A percentile compares a stretch with the other conserved stretches of the same genome.
Evolutionary conservation across 2,329 filamentous ascomycete species (phyloP).

Genomic region (Aspergillus thermomutatus): DNA sequence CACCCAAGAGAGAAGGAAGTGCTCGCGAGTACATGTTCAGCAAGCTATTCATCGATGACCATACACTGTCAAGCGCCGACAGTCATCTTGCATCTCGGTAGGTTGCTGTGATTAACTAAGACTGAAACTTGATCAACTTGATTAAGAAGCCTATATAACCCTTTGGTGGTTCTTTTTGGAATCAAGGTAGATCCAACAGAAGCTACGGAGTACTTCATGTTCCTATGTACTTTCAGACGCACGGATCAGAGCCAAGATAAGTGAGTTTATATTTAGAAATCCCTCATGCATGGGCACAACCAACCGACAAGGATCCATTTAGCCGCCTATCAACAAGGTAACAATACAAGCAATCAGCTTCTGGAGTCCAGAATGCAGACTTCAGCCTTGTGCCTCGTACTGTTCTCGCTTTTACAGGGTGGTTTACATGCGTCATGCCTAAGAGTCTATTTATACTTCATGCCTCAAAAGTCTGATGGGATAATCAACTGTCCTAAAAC

Average conservation of each 20-base stretch:
- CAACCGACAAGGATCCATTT: background rate
- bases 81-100: background rate
- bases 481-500: background rate
- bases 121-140: background rate
- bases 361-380: background rate
- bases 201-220: background rate
- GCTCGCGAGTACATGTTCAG: background rate
- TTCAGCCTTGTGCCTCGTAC: background rate
- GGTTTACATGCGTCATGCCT: background rate
- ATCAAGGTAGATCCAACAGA: background rate
- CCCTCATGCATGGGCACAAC: background rate
- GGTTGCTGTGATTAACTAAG: background rate
- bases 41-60: background rate
- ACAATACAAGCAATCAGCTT: background rate
- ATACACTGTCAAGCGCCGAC: conserved; percentile 2
- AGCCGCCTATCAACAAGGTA: background rate
- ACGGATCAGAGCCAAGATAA: background rate
- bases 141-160: background rate
- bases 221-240: background rate
- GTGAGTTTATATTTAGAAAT: background rate
- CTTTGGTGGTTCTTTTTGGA: background rate
- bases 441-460: background rate
- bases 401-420: background rate
- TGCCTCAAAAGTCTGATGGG: background rate
- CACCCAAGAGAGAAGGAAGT: background rate